These are phyloP conservation scores for Populus davidiana DNA, from an alignment of 345 rosid species.

Conservation along the genomic window DNA sequence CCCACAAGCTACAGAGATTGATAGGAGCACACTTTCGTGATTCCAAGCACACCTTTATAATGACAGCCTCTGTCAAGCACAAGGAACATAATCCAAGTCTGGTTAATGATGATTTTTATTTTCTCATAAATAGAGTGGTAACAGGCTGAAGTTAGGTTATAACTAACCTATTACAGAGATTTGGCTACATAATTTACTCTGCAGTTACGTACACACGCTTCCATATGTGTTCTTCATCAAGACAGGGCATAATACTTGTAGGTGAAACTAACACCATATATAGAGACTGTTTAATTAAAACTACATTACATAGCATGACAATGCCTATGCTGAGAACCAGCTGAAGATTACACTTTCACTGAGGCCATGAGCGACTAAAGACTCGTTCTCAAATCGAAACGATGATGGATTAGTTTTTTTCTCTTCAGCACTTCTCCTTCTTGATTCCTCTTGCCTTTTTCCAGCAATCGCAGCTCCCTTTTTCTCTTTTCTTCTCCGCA, in stretches of 20 bases:
- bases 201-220: neutral
- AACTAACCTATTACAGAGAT: no score
- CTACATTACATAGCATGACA: neutral
- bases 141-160: no score
- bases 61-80: neutral
- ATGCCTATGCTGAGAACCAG: constrained; percentile 36
- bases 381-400: constrained; percentile 15
- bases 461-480: constrained; percentile 33
- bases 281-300: neutral
- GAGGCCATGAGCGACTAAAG: constrained; percentile 4
- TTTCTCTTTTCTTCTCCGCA: constrained; percentile 51
- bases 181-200: neutral
- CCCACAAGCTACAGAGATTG: neutral
- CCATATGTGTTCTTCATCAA: neutral
- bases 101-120: neutral
- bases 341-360: constrained; percentile 27
- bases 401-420: constrained; percentile 10
- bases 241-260: neutral
- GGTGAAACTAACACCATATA: neutral
- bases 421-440: constrained; percentile 8
- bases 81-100: neutral
- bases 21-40: no score
- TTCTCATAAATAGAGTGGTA: no score
- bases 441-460: constrained; percentile 17
- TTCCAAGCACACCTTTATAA: no score